Base-by-base conservation (phyloP, 768 basidiomycete species). In the Lepiota brunneoincarnata region DNA sequence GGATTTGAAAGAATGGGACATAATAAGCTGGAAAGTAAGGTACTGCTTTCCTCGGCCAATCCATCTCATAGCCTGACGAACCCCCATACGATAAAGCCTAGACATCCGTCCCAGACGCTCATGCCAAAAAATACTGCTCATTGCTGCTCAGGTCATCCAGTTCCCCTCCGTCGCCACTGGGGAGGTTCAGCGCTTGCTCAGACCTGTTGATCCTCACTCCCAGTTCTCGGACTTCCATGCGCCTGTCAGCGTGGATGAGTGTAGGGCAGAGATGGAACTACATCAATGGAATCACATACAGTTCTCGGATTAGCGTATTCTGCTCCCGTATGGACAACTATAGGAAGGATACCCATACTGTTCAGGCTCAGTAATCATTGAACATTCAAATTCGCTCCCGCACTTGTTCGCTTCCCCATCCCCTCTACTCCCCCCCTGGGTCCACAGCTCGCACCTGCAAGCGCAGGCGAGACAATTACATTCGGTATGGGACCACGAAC, bases 121-220 rank as follows among this genome's bases (percentile, higher is more conserved):
- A 78, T 83, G 4, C 87, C 87, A 0, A 0, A 87, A 86, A 56
- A 64, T 77, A 11, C 60, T 87, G 52, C 61, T 86, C 17, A 72
- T 68, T n/a, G 56, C 82, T 2, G 83, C 71, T 0, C 67, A 65
- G 0, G 68, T 87, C 31, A 42, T 67, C 18, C 55, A 60, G 46
- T 47, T 64, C 4, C 46, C 55, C 1, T 21, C 54, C 11, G 58
- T 56, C 23, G 45, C 49, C 9, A 48, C 49, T 11, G 55, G 9
- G 9, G 51, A 49, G 15, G 38, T 70, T 12, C 59, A 60, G 20
- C 58, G 52, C 6, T 53, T 66, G 6, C 15, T 54, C 4, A 57
- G 63, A 17, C 58, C 67, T 14, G 23, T 26, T 9, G 51, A 39
- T 1, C 40, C 38, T 21, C 55, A 58, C n/a, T n/a, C n/a, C n/a